phyloP scores from a whole-genome alignment of 768 basidiomycete species.

The Phlebiopsis flavidoalba region DNA sequence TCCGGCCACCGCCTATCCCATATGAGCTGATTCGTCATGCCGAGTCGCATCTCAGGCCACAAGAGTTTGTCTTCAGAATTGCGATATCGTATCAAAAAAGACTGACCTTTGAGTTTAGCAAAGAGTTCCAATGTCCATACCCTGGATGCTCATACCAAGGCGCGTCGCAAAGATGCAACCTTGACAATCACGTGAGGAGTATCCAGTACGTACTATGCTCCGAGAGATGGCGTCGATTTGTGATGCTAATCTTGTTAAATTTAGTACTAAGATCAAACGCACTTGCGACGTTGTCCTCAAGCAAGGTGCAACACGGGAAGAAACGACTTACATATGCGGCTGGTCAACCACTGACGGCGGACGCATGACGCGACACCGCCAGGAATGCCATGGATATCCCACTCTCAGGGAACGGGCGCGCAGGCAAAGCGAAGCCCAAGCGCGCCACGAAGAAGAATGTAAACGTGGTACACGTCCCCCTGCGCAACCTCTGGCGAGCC shows the following conservation, averaged over 20 bases:
- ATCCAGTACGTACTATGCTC: neutral
- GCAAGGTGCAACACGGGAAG: neutral
- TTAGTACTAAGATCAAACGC: neutral
- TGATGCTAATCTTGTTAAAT: neutral
- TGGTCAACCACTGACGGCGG: neutral
- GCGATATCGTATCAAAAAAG: neutral
- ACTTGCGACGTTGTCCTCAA: neutral
- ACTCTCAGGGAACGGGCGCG: no score
- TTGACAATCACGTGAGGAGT: neutral
- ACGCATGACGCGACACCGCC: neutral
- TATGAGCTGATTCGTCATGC: neutral
- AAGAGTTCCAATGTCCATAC: neutral
- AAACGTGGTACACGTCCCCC: neutral
- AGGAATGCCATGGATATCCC: neutral
- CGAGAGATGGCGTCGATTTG: neutral
- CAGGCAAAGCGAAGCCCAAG: neutral
- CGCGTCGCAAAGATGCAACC: neutral
- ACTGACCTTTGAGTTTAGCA: neutral
- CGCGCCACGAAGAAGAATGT: neutral
- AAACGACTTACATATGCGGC: neutral
- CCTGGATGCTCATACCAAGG: neutral
- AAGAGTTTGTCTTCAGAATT: neutral
- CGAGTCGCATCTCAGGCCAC: neutral
- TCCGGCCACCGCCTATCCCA: neutral
- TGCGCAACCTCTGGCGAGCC: neutral